Evolutionary conservation across 768 basidiomycete species (phyloP).

Genomic region (Glaciozyma antarctica): DNA sequence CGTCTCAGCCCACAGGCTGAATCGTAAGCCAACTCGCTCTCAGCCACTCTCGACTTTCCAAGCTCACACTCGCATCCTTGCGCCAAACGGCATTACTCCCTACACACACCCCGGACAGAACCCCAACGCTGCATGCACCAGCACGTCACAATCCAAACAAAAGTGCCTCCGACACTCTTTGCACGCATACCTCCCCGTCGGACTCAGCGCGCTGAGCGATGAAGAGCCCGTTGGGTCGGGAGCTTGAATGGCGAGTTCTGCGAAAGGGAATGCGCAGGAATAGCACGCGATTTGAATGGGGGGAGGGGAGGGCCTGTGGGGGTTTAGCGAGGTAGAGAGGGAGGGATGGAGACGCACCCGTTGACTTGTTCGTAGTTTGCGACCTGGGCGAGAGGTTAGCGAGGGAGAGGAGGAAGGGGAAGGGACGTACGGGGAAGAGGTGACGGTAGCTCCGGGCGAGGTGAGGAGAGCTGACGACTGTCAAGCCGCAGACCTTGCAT

Average conservation of each 20-base stretch:
- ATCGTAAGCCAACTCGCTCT: too few relatives aligned
- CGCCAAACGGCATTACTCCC: not conserved
- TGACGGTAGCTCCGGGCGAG: slow-evolving; percentile 92
- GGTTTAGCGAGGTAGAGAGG: not conserved
- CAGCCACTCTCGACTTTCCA: too few relatives aligned
- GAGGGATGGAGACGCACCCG: not conserved
- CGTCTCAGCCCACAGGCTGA: too few relatives aligned
- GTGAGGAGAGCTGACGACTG: slow-evolving; percentile 97
- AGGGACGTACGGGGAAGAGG: slow-evolving; percentile 68
- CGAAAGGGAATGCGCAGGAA: slow-evolving; percentile 69
- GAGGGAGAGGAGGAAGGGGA: not conserved
- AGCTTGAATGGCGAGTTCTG: slow-evolving; percentile 31
- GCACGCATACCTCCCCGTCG: slow-evolving; percentile 79
- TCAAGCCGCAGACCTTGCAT: slow-evolving; percentile 90
- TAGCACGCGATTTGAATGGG: slow-evolving; percentile 48
- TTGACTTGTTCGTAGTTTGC: slow-evolving; percentile 8
- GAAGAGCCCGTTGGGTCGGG: slow-evolving; percentile 38
- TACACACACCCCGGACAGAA: slow-evolving; percentile 61
- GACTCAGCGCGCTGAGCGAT: slow-evolving; percentile 61
- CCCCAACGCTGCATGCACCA: slow-evolving; percentile 89
- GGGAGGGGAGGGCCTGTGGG: slow-evolving; percentile 39
- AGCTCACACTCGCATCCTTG: too few relatives aligned
- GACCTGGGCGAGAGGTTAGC: slow-evolving; percentile 9
- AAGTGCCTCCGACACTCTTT: slow-evolving; percentile 77
- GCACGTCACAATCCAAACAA: slow-evolving; percentile 91